Percentiles rank a stretch among this genome's conserved stretches.
phyloP scores from a whole-genome alignment of 2,329 filamentous ascomycete genomes.

The Ceratocystis variospora region DNA sequence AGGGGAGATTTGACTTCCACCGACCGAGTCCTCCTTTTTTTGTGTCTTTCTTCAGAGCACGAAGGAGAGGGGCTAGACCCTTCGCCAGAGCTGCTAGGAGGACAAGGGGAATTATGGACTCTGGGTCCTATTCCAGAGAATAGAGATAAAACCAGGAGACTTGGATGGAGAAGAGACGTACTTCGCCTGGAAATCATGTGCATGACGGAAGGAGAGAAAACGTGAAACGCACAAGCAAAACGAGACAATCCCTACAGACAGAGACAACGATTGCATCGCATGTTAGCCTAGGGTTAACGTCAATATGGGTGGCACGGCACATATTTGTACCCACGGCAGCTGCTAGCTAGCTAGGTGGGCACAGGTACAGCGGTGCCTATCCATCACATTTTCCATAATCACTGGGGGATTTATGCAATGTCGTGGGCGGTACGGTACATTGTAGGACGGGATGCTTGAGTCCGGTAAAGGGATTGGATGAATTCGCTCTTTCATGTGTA shows the following conservation, averaged over 20 bases:
- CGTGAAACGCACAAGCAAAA: background rate
- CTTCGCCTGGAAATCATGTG: background rate
- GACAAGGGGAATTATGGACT: background rate
- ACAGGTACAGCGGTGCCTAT: too few relatives aligned
- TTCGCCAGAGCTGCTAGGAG: background rate
- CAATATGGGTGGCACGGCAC: background rate
- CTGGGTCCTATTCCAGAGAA: background rate
- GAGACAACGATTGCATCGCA: background rate
- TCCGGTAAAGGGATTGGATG: too few relatives aligned
- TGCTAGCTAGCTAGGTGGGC: too few relatives aligned
- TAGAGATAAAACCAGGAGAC: background rate
- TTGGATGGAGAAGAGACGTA: background rate
- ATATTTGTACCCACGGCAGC: too few relatives aligned
- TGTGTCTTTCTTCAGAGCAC: background rate
- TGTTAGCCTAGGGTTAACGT: background rate
- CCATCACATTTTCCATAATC: too few relatives aligned
- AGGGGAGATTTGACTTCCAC: background rate
- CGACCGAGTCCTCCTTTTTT: background rate
- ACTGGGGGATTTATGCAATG: too few relatives aligned
- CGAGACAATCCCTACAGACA: background rate
- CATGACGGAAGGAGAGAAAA: background rate
- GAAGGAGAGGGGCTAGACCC: background rate
- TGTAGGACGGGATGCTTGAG: too few relatives aligned
- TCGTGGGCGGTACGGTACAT: too few relatives aligned
- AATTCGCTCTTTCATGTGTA: too few relatives aligned